Percentiles rank a stretch among this genome's conserved stretches.
Conservation (phyloP, 1,284 basidiomycete species). For the Laetiporus sulphureus region DNA sequence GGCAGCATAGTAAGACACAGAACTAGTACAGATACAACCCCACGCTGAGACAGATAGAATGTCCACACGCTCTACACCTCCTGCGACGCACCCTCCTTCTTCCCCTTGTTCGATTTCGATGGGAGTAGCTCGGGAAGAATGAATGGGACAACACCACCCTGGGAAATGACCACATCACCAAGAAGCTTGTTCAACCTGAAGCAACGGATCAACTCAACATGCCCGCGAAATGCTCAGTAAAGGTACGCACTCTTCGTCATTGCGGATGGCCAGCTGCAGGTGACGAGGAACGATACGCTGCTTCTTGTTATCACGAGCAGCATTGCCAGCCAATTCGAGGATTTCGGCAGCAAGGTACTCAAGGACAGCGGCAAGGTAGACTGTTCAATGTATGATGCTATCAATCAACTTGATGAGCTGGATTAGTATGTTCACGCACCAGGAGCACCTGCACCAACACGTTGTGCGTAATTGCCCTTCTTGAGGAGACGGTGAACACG, state of each 20-base stretch:
- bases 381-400: slow-evolving; percentile 29
- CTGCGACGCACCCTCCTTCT: slow-evolving; percentile 39
- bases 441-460: slow-evolving; percentile 66
- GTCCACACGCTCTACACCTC: slow-evolving; percentile 25
- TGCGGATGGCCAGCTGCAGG: slow-evolving; percentile 80
- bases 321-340: slow-evolving; percentile 84
- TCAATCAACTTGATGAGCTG: slow-evolving; percentile 1
- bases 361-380: slow-evolving; percentile 81
- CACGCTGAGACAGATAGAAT: slow-evolving; percentile 8
- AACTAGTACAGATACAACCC: slow-evolving; percentile 20
- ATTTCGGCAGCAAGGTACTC: slow-evolving; percentile 87
- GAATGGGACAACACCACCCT: slow-evolving; percentile 78
- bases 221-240: not conserved
- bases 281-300: slow-evolving; percentile 82
- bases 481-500: slow-evolving; percentile 84
- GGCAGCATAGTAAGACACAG: slow-evolving; percentile 16
- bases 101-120: slow-evolving; percentile 54
- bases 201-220: not conserved
- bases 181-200: slow-evolving; percentile 63
- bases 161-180: slow-evolving; percentile 72
- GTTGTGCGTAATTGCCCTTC: slow-evolving; percentile 73
- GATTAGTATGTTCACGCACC: slow-evolving; percentile 36
- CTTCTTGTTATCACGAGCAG: slow-evolving; percentile 71
- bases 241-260: slow-evolving; percentile 64
- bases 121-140: slow-evolving; percentile 67